Conservation (phyloP, 805 yeast species). For the Diddensiella caesifluorescens region DNA sequence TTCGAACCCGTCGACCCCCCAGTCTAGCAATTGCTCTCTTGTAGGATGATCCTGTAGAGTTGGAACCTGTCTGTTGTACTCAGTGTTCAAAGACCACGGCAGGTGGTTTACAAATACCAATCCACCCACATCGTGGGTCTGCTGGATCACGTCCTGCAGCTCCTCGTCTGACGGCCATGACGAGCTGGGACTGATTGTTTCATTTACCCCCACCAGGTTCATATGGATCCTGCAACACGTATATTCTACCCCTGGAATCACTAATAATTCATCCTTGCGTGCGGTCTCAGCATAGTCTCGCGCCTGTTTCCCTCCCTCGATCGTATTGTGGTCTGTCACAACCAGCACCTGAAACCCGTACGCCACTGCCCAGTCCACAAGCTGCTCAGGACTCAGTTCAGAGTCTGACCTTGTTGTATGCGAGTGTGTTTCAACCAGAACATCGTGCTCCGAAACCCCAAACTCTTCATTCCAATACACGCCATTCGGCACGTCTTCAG, state of each 20-base stretch:
- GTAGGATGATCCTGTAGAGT: conserved; percentile 21
- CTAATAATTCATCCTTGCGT: conserved; percentile 12
- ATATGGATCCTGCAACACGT: conserved; percentile 26
- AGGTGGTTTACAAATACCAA: conserved; percentile 23
- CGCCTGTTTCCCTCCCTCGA: conserved; percentile 23
- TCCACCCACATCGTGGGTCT: conserved; percentile 22
- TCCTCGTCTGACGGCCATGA: conserved; percentile 23
- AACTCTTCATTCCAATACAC: conserved; percentile 14
- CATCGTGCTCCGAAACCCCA: neutral
- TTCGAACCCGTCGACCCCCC: conserved; percentile 26
- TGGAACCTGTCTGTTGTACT: conserved; percentile 16
- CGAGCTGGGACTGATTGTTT: conserved; percentile 20
- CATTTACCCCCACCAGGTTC: conserved; percentile 25
- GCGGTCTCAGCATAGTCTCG: conserved; percentile 12
- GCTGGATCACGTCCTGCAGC: conserved; percentile 16
- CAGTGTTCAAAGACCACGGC: conserved; percentile 23
- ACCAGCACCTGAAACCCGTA: conserved; percentile 22
- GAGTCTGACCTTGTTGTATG: conserved; percentile 25
- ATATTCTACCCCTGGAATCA: conserved; percentile 25
- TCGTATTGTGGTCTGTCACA: conserved; percentile 25
- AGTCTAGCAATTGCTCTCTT: conserved; percentile 15
- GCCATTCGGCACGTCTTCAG: conserved; percentile 14
- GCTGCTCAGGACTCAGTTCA: conserved; percentile 19
- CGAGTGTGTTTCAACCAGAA: conserved; percentile 19
- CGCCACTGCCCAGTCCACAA: conserved; percentile 25